Base-by-base conservation (phyloP, 768 basidiomycete genomes). In the Pleurotus citrinopileatus region DNA sequence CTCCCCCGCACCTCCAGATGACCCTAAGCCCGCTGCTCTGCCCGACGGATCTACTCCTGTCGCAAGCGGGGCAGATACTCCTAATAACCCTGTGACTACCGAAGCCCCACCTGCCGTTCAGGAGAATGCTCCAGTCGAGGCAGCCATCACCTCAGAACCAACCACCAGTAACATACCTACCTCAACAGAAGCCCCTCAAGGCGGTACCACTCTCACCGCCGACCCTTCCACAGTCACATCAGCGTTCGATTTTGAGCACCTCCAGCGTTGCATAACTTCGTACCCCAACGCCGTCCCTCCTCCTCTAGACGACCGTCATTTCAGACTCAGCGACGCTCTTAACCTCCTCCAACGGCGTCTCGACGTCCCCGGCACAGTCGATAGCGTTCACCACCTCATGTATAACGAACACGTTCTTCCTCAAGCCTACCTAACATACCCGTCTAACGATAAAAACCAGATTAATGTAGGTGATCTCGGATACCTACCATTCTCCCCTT, bases 381-480 rank as follows among this genome's bases (percentile, higher is more conserved):
- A 46, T 15, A 26, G 23, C 6, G 27, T 46, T 15, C 27, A 29
- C n/a, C 27, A 46, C 26, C 45, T 46, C 3, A 15, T 46, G 3
- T 22, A 26, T 13, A 46, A 46, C 10, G 45, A 46, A 19, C 27
- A 26, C 26, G 45, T 46, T 26, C 45, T 46, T 25, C 7, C 7
- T 6, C 6, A 6, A 32, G 7, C 29, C 13, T 32, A 6, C 29
- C 6, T 6, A 6, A 32, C 29, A 6, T 13, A 6, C 29, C 6
- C 6, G 7, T 32, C 13, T 6, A 13, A 32, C 29, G 6, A 6
- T 32, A 13, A 13, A 13, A 6, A 13, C 13, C 29, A 28, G 17
- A 28, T 46, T 6, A 3, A 46, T 15, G 45, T 46, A 13, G 45
- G 45, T 19, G 45, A 46, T 46, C 45, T 46, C 4, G 45, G 45